A percentile compares a stretch with the other conserved stretches of the same genome.
phyloP scores from a whole-genome alignment of 805 yeast species.

The Yarrowia sp. region DNA sequence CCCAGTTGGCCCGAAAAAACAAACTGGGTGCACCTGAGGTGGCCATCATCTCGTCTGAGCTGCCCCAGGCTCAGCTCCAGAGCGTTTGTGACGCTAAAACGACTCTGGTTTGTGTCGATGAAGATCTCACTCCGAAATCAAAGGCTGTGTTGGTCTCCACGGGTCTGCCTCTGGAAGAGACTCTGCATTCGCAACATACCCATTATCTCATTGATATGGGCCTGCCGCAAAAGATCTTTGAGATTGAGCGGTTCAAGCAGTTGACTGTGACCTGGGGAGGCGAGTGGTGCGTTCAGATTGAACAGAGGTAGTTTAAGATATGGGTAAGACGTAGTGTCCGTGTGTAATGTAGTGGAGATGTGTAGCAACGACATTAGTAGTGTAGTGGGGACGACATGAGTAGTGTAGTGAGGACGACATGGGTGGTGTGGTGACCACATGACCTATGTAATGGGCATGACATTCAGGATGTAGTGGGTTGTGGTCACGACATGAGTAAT shows the following conservation, averaged over 20 bases:
- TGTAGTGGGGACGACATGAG: neutral
- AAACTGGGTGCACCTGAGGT: conserved; percentile 13
- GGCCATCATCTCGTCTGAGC: neutral
- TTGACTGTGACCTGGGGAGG: conserved; percentile 33
- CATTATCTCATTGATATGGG: conserved; percentile 72
- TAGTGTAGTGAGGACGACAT: neutral
- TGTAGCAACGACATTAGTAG: no score
- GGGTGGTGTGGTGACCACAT: neutral
- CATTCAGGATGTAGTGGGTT: no score
- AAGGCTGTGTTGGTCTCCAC: conserved; percentile 6
- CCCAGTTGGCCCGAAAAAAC: conserved; percentile 7
- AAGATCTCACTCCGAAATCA: neutral
- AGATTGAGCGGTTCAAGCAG: conserved; percentile 43
- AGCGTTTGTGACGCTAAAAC: conserved; percentile 1
- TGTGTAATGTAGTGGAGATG: neutral
- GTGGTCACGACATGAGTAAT: no score
- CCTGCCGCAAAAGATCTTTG: conserved; percentile 57
- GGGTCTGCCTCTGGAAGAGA: conserved; percentile 36
- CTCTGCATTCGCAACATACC: conserved; percentile 46
- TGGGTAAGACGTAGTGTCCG: no score
- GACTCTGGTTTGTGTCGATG: neutral
- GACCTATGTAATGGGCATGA: neutral
- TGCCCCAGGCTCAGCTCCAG: neutral
- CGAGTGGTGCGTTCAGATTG: conserved; percentile 19
- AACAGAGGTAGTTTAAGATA: neutral